These are phyloP conservation scores for Penicillium sp. DNA, from an alignment of 2,329 filamentous ascomycete species.

Conservation along the genomic window DNA sequence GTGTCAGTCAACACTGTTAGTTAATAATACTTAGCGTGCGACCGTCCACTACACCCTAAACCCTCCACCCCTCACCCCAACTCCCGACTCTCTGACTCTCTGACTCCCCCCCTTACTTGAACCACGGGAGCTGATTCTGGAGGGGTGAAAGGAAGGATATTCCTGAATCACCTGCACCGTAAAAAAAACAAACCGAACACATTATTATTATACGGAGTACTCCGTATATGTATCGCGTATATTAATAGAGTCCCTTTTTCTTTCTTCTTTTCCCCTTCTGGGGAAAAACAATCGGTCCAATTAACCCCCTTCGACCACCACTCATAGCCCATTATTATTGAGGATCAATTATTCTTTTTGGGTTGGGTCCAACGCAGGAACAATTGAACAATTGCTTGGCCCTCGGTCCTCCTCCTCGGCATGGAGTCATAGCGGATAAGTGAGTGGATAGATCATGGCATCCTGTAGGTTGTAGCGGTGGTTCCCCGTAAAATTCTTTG, in stretches of 20 bases:
- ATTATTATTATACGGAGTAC: neutral
- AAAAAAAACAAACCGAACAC: neutral
- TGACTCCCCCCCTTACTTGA: neutral
- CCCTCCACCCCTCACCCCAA: constrained; percentile 4
- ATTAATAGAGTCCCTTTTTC: neutral
- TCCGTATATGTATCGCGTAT: neutral
- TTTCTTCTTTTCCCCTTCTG: neutral
- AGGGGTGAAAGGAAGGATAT: neutral
- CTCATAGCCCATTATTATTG: too few relatives aligned
- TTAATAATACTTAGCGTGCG: constrained; percentile 14
- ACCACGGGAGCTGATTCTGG: neutral
- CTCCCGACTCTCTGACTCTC: too few relatives aligned
- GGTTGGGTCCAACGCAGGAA: constrained; percentile 16
- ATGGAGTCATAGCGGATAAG: neutral
- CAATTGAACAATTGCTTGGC: constrained; percentile 18
- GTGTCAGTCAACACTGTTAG: neutral
- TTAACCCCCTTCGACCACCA: neutral
- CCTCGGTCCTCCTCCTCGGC: neutral
- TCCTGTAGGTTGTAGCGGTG: too few relatives aligned
- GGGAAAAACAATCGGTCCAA: constrained; percentile 2
- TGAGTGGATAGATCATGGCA: neutral
- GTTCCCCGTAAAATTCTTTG: neutral
- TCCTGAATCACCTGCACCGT: constrained; percentile 6
- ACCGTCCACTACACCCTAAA: constrained; percentile 16
- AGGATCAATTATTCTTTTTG: neutral